Evolutionary conservation across 176 grass and related monocot genomes (phyloP).

Genomic region (Avena atlantica): DNA sequence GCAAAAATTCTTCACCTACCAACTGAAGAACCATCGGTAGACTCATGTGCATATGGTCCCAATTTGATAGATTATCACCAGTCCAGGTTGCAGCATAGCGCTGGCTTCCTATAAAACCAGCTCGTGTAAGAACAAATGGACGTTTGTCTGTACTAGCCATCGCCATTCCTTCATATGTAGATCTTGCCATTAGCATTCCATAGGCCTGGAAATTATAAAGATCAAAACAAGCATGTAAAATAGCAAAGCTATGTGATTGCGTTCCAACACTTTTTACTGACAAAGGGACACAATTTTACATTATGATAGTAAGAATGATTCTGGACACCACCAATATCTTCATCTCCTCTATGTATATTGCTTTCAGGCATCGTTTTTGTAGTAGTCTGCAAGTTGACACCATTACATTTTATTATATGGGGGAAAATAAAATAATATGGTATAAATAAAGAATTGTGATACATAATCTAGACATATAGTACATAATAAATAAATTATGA

Average conservation of each 20-base stretch:
- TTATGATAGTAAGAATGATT: slow-evolving; percentile 95
- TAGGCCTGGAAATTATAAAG: slow-evolving; percentile 66
- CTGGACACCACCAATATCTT: slow-evolving; percentile 74
- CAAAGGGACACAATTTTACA: slow-evolving; percentile 54
- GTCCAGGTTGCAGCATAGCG: slow-evolving; percentile 97
- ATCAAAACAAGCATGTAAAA: slow-evolving; percentile 22
- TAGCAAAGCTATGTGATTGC: background rate
- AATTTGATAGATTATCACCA: slow-evolving; percentile 91
- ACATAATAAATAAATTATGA: slow-evolving; percentile 17
- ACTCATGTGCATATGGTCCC: slow-evolving; percentile 98
- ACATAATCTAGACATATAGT: slow-evolving; percentile 24
- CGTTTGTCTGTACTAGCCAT: slow-evolving; percentile 66
- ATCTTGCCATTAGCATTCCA: slow-evolving; percentile 96
- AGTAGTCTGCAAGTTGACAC: slow-evolving; percentile 61
- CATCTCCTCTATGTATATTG: slow-evolving; percentile 89
- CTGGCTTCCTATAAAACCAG: slow-evolving; percentile 95
- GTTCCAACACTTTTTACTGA: slow-evolving; percentile 30
- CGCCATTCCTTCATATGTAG: slow-evolving; percentile 89
- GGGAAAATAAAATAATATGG: slow-evolving; percentile 12
- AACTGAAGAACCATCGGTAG: slow-evolving; percentile 96
- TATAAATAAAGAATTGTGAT: slow-evolving; percentile 29
- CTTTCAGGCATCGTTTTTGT: slow-evolving; percentile 97
- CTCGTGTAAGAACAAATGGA: slow-evolving; percentile 94
- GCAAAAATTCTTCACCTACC: slow-evolving; percentile 55
- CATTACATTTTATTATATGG: slow-evolving; percentile 25